phyloP scores from a whole-genome alignment of 768 basidiomycete genomes.

The Pleurotus cornucopiae region DNA sequence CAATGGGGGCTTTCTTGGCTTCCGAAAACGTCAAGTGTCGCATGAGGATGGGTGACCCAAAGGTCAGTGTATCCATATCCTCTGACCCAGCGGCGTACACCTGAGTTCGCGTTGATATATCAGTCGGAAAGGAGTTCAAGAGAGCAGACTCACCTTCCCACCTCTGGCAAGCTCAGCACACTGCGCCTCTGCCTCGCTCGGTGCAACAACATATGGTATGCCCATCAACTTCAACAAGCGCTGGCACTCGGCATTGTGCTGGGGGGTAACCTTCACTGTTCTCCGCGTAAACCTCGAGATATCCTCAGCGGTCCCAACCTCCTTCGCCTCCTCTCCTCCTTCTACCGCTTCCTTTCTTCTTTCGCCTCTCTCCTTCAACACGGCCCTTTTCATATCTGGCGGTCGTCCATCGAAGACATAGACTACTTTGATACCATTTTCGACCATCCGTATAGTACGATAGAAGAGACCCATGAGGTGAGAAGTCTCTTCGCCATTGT shows the following conservation, averaged over 20 bases:
- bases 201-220: constrained; percentile 92
- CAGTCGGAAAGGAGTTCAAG: background rate
- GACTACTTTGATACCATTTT: constrained; percentile 96
- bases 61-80: constrained; percentile 99
- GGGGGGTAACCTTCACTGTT: constrained; percentile 90
- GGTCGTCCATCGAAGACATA: constrained; percentile 99
- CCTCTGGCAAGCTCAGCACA: constrained; percentile 97
- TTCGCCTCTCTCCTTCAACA: constrained; percentile 96
- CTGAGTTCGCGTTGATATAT: constrained; percentile 27
- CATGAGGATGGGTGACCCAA: constrained; percentile 84
- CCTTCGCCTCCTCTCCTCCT: constrained; percentile 94
- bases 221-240: constrained; percentile 90
- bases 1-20: constrained; percentile 95
- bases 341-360: constrained; percentile 90
- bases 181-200: constrained; percentile 98
- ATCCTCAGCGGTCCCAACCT: constrained; percentile 82
- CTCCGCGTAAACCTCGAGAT: constrained; percentile 86
- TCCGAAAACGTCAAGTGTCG: constrained; percentile 98
- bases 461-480: constrained; percentile 99
- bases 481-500: constrained; percentile 93
- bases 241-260: constrained; percentile 96
- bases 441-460: constrained; percentile 94
- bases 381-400: constrained; percentile 93
- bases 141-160: constrained; percentile 58
- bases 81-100: constrained; percentile 98